Base-by-base conservation (phyloP, 1,284 basidiomycete species). In the Ceratobasidium sp. region DNA sequence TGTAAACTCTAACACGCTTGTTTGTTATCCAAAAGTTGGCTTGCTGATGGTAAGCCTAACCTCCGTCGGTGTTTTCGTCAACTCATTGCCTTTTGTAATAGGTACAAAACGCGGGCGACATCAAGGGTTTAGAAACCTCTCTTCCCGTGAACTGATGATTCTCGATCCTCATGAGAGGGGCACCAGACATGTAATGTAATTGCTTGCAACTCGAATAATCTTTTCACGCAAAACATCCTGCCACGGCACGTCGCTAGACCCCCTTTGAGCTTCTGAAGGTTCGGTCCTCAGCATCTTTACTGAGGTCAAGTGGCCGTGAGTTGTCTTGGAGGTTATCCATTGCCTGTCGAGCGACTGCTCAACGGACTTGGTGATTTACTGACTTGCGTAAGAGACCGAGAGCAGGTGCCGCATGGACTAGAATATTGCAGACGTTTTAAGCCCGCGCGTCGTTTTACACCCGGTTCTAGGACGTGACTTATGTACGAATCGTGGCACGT, bases 311-410 rank as follows among this genome's bases (percentile, higher is more conserved):
- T 83, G n/a, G 91, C 92, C 39, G 87, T 83, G 87, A 82, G 1
- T 89, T 86, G 12, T 89, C 92, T 67, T 93, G 90, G 15, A 95
- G 87, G 1, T 92, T 91, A 68, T 89, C 89, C 84, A 92, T 87
- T 55, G 85, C 93, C 93, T 78, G 23, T 66, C 51, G 51, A 20
- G 10, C 12, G 55, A 49, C n/a, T 6, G 61, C 51, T 2, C 42
- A 20, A 5, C n/a, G 28, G 4, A 10, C 44, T 9, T 10, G 15
- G 6, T 6, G n/a, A 51, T 46, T 23, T 40, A 68, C 42, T 46
- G 33, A 20, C 9, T 9, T 51, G 12, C 28, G 33, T 23, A 68
- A 2, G 26, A 18, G 20, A 26, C 28, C 18, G 66, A 23, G 7
- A 68, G 66, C 23, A 68, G 66, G 42, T 68, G 23, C 44, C 20